A percentile compares a stretch with the other conserved stretches of the same genome.
These are phyloP conservation scores for Aspergillus avenaceus DNA, from an alignment of 495 filamentous ascomycete genomes.

Conservation along the genomic window DNA sequence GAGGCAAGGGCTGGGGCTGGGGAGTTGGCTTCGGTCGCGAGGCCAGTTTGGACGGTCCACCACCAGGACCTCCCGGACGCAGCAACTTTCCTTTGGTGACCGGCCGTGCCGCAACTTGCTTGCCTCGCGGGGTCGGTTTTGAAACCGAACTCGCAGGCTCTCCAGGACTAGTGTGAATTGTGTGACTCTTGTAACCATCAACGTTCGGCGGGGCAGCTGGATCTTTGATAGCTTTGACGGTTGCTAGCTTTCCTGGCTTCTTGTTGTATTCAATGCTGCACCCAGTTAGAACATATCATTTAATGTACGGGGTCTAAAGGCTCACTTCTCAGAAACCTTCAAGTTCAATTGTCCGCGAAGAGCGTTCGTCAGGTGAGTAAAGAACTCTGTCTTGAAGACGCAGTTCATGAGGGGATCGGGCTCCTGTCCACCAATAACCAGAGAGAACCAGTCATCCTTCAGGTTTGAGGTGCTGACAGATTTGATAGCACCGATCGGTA, in stretches of 20 bases:
- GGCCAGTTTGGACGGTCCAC: constrained; percentile 68
- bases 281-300: constrained; percentile 20
- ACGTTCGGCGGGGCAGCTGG: constrained; percentile 54
- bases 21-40: constrained; percentile 50
- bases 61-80: constrained; percentile 81
- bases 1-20: constrained; percentile 38
- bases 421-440: constrained; percentile 87
- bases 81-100: constrained; percentile 88
- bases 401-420: constrained; percentile 89
- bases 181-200: constrained; percentile 90
- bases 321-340: constrained; percentile 68
- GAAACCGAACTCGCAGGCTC: constrained; percentile 82
- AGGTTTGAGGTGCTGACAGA: constrained; percentile 72
- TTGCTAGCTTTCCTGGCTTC: constrained; percentile 89
- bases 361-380: constrained; percentile 75
- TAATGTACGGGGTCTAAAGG: background rate
- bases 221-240: constrained; percentile 88
- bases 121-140: constrained; percentile 77
- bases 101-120: constrained; percentile 77
- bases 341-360: constrained; percentile 77
- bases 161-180: constrained; percentile 80
- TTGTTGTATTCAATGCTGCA: constrained; percentile 87
- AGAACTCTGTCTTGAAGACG: constrained; percentile 94
- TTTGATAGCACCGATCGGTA: constrained; percentile 83
- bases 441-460: constrained; percentile 94